Percentiles rank a stretch among this genome's conserved stretches.
Evolutionary conservation across 345 rosid species (phyloP).

Genomic region (Citrus maxima): DNA sequence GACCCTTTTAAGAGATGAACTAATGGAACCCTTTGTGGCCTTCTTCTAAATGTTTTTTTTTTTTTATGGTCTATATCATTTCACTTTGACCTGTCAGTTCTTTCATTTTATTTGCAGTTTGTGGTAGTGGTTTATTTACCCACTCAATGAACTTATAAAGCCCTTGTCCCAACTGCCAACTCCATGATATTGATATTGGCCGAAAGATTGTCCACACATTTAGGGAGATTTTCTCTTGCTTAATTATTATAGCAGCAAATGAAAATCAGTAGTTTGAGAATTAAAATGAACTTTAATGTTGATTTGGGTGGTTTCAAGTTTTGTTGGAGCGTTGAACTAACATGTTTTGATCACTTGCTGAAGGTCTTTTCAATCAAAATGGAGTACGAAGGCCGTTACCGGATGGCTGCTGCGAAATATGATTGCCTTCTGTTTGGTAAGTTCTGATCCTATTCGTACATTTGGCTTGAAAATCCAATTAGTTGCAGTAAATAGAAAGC

Average conservation of each 20-base stretch:
- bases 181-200: neutral
- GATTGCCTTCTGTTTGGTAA: slow-evolving; percentile 88
- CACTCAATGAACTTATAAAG: slow-evolving; percentile 16
- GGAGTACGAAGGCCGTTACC: slow-evolving; percentile 52
- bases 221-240: slow-evolving; percentile 14
- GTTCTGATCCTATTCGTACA: neutral
- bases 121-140: slow-evolving; percentile 26
- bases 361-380: slow-evolving; percentile 38
- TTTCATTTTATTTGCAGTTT: slow-evolving; percentile 2
- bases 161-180: slow-evolving; percentile 11
- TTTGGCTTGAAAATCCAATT: neutral
- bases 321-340: slow-evolving; percentile 15
- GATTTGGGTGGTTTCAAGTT: slow-evolving; percentile 18
- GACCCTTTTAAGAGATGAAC: too few relatives aligned
- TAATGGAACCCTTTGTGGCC: neutral
- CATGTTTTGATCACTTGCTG: slow-evolving; percentile 17
- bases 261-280: slow-evolving; percentile 9
- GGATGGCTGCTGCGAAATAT: slow-evolving; percentile 37
- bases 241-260: slow-evolving; percentile 5
- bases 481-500: neutral
- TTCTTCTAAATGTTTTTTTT: neutral
- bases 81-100: slow-evolving; percentile 7
- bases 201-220: slow-evolving; percentile 5
- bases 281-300: slow-evolving; percentile 21
- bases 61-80: neutral